These are phyloP conservation scores for Ramaria sp. DNA, from an alignment of 768 basidiomycete species.

Conservation along the genomic window DNA sequence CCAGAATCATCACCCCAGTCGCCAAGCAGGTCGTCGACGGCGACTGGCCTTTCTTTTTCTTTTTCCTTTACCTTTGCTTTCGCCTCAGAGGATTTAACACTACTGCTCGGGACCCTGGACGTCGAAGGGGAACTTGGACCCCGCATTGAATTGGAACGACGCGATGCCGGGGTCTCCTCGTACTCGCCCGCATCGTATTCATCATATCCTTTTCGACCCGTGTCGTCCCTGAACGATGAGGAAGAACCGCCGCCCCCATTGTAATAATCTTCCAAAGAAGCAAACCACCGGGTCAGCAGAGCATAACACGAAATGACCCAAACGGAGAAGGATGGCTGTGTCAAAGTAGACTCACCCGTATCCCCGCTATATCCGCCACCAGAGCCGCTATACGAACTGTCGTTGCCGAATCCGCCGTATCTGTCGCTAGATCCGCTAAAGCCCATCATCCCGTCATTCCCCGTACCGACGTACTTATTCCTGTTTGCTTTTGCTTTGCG, in stretches of 20 bases:
- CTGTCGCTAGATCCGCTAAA: constrained; percentile 22
- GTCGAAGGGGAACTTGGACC: constrained; percentile 22
- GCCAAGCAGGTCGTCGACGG: constrained; percentile 61
- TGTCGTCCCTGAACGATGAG: constrained; percentile 50
- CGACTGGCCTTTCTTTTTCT: constrained; percentile 26
- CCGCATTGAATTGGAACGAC: constrained; percentile 29
- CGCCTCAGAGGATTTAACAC: constrained; percentile 27
- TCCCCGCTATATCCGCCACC: constrained; percentile 22
- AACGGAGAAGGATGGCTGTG: background rate
- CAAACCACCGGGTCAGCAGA: background rate
- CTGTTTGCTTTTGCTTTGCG: constrained; percentile 88
- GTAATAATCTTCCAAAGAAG: constrained; percentile 9
- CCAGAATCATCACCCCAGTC: constrained; percentile 54
- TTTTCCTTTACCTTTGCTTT: constrained; percentile 29
- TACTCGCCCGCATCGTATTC: constrained; percentile 93
- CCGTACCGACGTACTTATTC: constrained; percentile 80
- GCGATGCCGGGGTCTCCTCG: constrained; percentile 47
- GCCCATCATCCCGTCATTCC: constrained; percentile 61
- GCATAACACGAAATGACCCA: background rate
- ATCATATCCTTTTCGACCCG: constrained; percentile 57
- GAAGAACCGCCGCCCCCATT: constrained; percentile 31
- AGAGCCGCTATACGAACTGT: constrained; percentile 26
- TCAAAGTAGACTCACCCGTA: constrained; percentile 14
- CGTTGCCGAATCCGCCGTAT: constrained; percentile 65
- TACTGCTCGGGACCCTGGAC: constrained; percentile 20